Base-by-base conservation (phyloP, 805 yeast genomes). In the Barnettozyma siamensis region DNA sequence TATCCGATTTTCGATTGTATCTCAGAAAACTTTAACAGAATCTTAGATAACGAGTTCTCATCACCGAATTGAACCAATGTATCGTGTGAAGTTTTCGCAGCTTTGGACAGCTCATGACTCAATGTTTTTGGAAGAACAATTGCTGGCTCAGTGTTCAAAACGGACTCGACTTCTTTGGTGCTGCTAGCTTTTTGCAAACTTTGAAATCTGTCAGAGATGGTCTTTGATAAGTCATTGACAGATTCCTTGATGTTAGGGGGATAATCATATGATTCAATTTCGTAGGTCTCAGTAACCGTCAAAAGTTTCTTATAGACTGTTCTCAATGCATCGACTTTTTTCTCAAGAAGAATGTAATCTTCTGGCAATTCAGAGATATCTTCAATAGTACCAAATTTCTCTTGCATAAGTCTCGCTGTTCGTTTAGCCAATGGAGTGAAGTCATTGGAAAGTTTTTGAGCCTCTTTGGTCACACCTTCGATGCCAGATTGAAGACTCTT, bases 321-420 rank as follows among this genome's bases (percentile, higher is more conserved):
- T 42, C 45, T 42, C 17, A 42, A 72, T 45, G 82, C 75, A 55
- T 85, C 94, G 45, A 84, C 78, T 53, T 76, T 78, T 47, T 71
- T 68, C 63, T 87, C 95, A 50, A 86, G 73, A 45, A 78, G 81
- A 40, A 81, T 65, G 60, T 85, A 87, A 60, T 87, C 95, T 43
- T 80, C 78, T 26, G 95, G 95, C 49, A 87, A 72, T 58, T 86
- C 89, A 41, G 91, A 82, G 55, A 84, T 82, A 57, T 87, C 95
- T 40, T 82, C 87, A 30, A 80, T 85, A 50, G 81, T 77, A 36
- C 94, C 94, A 21, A 87, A 73, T 52, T 67, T 75, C 63, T 87
- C 95, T 62, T 85, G 91, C 34, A 87, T 76, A 59, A 82, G 60
- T 46, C 93, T 78, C 37, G 80, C 77, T 15, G 95, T 86, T 58